Conservation (phyloP, 2,329 filamentous ascomycete genomes). For the Ceratocystis huliohia region DNA sequence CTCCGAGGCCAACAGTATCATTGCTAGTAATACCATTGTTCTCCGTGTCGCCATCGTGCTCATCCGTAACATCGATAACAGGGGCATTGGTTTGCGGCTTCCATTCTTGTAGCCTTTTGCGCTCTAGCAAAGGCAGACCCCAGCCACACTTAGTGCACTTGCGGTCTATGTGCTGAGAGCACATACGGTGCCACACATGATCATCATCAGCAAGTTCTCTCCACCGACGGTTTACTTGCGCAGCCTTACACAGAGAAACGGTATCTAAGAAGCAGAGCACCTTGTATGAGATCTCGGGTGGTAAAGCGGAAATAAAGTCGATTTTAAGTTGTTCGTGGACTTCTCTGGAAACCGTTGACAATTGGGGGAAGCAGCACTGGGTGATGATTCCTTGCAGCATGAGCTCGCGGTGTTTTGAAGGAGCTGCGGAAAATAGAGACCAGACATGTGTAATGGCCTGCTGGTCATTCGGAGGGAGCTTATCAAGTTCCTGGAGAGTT, state of each 20-base stretch:
- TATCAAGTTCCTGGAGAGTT: constrained; percentile 56
- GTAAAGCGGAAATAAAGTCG: constrained; percentile 83
- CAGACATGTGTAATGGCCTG: constrained; percentile 95
- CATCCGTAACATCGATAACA: constrained; percentile 15
- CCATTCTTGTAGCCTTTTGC: constrained; percentile 74
- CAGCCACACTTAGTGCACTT: constrained; percentile 94
- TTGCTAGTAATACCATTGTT: neutral
- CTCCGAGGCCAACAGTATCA: neutral
- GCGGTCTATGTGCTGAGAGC: constrained; percentile 86
- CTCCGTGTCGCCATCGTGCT: constrained; percentile 23
- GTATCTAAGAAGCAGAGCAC: constrained; percentile 90
- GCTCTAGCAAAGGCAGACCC: constrained; percentile 80
- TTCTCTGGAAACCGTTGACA: constrained; percentile 81
- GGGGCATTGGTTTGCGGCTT: constrained; percentile 41
- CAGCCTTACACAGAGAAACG: constrained; percentile 85
- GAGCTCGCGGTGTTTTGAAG: constrained; percentile 81
- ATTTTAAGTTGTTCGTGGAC: constrained; percentile 94
- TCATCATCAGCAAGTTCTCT: constrained; percentile 86
- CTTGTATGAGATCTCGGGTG: constrained; percentile 82
- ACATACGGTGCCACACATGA: constrained; percentile 95
- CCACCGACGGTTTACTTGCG: constrained; percentile 86
- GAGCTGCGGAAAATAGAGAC: constrained; percentile 93
- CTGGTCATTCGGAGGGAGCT: constrained; percentile 70
- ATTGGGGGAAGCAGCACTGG: constrained; percentile 93
- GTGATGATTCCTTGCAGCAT: constrained; percentile 95